phyloP scores from a whole-genome alignment of 371 early-diverging fungal genomes.

The Antonospora locustae region DNA sequence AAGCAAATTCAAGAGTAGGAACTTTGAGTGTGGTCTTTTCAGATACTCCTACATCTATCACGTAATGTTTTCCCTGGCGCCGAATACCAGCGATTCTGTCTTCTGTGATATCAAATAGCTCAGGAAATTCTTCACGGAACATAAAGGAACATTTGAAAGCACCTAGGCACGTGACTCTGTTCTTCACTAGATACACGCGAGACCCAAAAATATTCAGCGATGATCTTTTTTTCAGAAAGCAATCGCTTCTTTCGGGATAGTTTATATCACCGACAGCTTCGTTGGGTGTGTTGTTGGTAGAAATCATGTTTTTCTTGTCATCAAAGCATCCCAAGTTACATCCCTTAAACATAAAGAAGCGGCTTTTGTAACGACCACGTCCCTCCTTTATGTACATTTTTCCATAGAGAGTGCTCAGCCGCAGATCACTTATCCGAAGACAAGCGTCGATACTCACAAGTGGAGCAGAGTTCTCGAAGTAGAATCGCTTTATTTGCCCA shows the following conservation, averaged over 20 bases:
- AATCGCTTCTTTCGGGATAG: conserved; percentile 1
- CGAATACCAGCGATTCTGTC: conserved; percentile 10
- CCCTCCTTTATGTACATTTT: conserved; percentile 25
- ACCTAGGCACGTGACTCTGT: neutral
- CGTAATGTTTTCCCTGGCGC: neutral
- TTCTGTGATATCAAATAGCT: conserved; percentile 31
- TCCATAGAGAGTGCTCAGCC: conserved; percentile 11
- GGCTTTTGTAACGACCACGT: conserved; percentile 20
- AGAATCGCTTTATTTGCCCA: too few relatives aligned
- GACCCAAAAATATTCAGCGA: conserved; percentile 18
- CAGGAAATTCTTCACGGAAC: conserved; percentile 1
- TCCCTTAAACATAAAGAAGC: conserved; percentile 23
- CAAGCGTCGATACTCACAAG: too few relatives aligned
- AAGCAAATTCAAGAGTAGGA: conserved; percentile 15
- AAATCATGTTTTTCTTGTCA: conserved; percentile 4
- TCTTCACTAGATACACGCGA: conserved; percentile 10
- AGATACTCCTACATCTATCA: conserved; percentile 9
- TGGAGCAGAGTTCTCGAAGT: too few relatives aligned
- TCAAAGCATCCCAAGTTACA: conserved; percentile 23
- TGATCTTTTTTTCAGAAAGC: conserved; percentile 25
- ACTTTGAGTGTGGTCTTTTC: conserved; percentile 6
- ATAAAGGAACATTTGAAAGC: neutral
- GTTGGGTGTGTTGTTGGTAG: neutral
- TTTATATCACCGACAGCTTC: conserved; percentile 19
- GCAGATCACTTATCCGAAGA: too few relatives aligned